Percentiles rank a stretch among this genome's conserved stretches.
Evolutionary conservation across 495 filamentous ascomycete genomes (phyloP).

Genomic region (Amphirosellinia nigrospora): DNA sequence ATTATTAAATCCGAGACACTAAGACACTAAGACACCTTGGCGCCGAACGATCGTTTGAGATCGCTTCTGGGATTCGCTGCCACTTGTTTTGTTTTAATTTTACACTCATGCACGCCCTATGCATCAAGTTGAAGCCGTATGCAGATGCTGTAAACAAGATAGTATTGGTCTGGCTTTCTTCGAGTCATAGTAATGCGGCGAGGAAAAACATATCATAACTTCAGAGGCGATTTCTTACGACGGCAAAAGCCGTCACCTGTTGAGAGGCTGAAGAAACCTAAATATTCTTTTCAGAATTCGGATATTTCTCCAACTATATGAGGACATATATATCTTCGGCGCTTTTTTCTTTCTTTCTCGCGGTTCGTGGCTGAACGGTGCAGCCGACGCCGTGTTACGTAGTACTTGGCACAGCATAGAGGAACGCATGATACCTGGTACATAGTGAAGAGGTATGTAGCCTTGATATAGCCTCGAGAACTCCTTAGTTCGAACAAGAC

Average conservation of each 20-base stretch:
- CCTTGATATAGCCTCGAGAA: slow-evolving; percentile 3
- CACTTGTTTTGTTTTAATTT: slow-evolving; percentile 12
- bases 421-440: neutral
- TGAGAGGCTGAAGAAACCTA: neutral
- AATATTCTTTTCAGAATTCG: neutral
- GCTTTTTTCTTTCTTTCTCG: too few species aligned
- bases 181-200: neutral
- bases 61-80: slow-evolving; percentile 15
- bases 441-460: too few species aligned
- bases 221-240: neutral
- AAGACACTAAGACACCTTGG: neutral
- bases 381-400: slow-evolving; percentile 16
- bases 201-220: neutral
- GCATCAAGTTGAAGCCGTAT: neutral
- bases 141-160: neutral
- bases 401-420: neutral
- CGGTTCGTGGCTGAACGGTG: neutral
- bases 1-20: slow-evolving; percentile 1
- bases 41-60: slow-evolving; percentile 23
- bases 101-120: slow-evolving; percentile 5
- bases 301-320: neutral
- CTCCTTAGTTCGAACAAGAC: neutral
- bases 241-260: neutral
- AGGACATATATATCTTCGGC: too few species aligned
- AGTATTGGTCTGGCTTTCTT: neutral